Evolutionary conservation across 2,329 filamentous ascomycete species (phyloP).

Genomic region (Sarocladiaceae sp.): DNA sequence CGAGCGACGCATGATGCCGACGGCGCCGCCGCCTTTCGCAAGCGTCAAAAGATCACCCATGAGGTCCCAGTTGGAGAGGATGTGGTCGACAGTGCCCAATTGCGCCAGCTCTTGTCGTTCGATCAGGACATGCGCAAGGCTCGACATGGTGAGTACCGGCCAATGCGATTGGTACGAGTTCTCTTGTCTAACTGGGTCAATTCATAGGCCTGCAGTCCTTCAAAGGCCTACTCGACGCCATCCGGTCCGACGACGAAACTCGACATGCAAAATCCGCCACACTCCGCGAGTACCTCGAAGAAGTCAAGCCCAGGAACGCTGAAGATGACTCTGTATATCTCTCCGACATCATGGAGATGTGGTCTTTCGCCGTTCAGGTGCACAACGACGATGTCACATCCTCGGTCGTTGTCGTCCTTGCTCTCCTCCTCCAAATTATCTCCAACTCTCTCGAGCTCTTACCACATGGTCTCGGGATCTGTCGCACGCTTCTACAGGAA

Average conservation of each 20-base stretch:
- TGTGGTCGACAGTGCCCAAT: conserved; percentile 59
- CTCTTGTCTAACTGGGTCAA: conserved; percentile 10
- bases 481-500: conserved; percentile 76
- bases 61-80: conserved; percentile 57
- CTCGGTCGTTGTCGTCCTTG: conserved; percentile 73
- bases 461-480: conserved; percentile 71
- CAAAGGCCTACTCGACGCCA: conserved; percentile 66
- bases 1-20: conserved; percentile 35
- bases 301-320: conserved; percentile 42
- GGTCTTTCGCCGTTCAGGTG: conserved; percentile 75
- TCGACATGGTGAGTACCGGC: conserved; percentile 62
- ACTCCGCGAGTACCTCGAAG: conserved; percentile 64
- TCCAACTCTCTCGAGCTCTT: conserved; percentile 71
- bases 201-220: conserved; percentile 59
- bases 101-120: conserved; percentile 65
- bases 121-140: conserved; percentile 64
- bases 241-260: conserved; percentile 46
- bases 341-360: conserved; percentile 78
- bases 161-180: not conserved
- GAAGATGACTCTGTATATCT: conserved; percentile 57
- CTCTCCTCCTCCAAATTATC: conserved; percentile 74
- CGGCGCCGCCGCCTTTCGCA: conserved; percentile 37
- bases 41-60: conserved; percentile 51
- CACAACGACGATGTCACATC: conserved; percentile 81
- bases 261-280: conserved; percentile 46